Percentiles rank a stretch among this genome's conserved stretches.
phyloP scores from a whole-genome alignment of 23 red algal genomes.

The Agarophyton chilense region DNA sequence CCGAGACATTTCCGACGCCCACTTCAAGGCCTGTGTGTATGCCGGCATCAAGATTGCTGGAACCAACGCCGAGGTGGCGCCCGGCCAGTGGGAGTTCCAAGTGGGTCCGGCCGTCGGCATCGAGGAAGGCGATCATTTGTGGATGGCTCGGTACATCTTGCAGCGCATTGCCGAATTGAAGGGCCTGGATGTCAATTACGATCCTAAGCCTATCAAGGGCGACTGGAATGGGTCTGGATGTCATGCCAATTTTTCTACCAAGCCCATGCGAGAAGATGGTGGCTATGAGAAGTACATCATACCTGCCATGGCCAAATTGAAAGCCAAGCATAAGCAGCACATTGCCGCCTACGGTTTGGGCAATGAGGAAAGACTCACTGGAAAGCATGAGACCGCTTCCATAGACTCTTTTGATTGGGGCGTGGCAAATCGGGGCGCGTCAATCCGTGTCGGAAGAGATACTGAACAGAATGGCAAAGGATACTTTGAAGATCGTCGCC shows the following conservation, averaged over 20 bases:
- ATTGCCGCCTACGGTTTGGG: slow-evolving; percentile 90
- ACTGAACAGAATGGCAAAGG: slow-evolving; percentile 81
- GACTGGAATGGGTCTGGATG: slow-evolving; percentile 99
- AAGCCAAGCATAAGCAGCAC: slow-evolving; percentile 84
- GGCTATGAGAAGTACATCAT: slow-evolving; percentile 85
- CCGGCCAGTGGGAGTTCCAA: slow-evolving; percentile 98
- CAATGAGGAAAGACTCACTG: slow-evolving; percentile 93
- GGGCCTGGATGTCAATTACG: slow-evolving; percentile 75
- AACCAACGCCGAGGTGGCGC: slow-evolving; percentile 95
- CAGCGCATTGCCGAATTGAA: slow-evolving; percentile 86
- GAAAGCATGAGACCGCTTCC: slow-evolving; percentile 92
- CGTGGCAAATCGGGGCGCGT: slow-evolving; percentile 88
- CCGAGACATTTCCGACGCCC: slow-evolving; percentile 88
- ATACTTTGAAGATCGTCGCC: slow-evolving; percentile 99
- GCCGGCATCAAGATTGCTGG: slow-evolving; percentile 93
- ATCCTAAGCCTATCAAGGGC: slow-evolving; percentile 88
- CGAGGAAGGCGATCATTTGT: slow-evolving; percentile 90
- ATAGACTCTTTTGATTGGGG: slow-evolving; percentile 95
- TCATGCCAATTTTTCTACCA: slow-evolving; percentile 99
- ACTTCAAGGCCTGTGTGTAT: slow-evolving; percentile 97
- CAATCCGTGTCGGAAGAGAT: slow-evolving; percentile 78
- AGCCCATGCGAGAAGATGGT: slow-evolving; percentile 87
- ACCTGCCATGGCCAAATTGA: slow-evolving; percentile 77
- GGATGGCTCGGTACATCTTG: slow-evolving; percentile 94
- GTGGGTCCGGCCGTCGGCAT: slow-evolving; percentile 89